Evolutionary conservation across 768 basidiomycete species (phyloP), one percentile per base, ranked within the genome.

Genomic region (Fomitopsis serialis): DNA sequence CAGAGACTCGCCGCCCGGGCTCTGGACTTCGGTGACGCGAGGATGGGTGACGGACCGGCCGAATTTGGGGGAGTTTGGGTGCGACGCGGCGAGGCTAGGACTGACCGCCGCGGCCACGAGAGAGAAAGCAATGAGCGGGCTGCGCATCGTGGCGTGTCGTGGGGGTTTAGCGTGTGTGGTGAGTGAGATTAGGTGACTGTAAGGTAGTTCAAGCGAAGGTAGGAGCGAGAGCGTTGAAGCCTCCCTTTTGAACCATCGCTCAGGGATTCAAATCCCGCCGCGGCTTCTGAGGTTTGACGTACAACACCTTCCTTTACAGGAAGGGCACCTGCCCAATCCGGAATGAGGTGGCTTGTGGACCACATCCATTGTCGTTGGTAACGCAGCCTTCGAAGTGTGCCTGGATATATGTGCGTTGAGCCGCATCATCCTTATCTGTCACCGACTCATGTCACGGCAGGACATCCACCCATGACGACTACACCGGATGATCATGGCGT

Each of bases 121-220:
- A 32, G 59, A 58, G 57, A 66, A 63, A 53, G 63, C 63, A 59
- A 66, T 58, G 46, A 66, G 53, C 21, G 65, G 65, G 54, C 63
- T 64, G 44, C 65, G 65, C 65, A 66, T 66, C 55, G 40, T 47
- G 58, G 13, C 24, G n/a, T 3, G 23, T 23, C 15, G 22, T 36
- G 47, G 35, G 36, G 53, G n/a, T 27, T 9, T 56, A 58, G 50
- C 21, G 32, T 57, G 53, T 54, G 54, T 11, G 21, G 50, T 13
- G 32, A 24, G 34, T 5, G 21, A 21, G 43, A 54, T 34, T 48
- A 53, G 48, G 43, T 44, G 45, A 44, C 37, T 19, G 44, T 27
- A 51, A 2, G 19, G 17, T 36, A 43, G 17, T n/a, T n/a, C n/a
- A n/a, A 23, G 55, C n/a, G 23, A 42, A 55, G 55, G 54, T 37